Percentiles rank a stretch among this genome's conserved stretches.
Evolutionary conservation across 257 asterid species (phyloP).

Genomic region (Dorcoceras hygrometricum): DNA sequence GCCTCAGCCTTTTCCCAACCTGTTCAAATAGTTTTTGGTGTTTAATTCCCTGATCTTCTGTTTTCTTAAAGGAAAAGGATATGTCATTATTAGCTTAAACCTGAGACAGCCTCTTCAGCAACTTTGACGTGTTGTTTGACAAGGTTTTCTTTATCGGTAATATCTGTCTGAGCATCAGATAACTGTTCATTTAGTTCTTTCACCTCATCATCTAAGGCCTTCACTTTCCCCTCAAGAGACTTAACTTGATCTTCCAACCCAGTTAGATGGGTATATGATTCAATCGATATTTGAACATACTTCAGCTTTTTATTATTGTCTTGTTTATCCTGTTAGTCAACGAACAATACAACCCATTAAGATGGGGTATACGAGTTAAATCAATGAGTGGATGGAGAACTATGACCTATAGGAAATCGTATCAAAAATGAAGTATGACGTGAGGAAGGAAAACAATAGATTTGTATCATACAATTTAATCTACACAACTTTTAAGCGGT

Average conservation of each 20-base stretch:
- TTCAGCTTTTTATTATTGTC: conserved; percentile 68
- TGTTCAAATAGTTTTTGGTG: conserved; percentile 33
- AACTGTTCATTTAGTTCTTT: conserved; percentile 74
- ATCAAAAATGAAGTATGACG: not conserved
- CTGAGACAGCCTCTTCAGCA: conserved; percentile 99
- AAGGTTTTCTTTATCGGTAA: conserved; percentile 68
- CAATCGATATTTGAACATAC: conserved; percentile 92
- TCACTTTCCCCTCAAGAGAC: conserved; percentile 51
- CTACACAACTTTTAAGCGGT: not conserved
- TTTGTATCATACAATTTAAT: conserved; percentile 3
- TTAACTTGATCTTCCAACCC: conserved; percentile 91
- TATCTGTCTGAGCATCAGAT: conserved; percentile 66
- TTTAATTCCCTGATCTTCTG: conserved; percentile 18
- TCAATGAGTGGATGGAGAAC: not conserved
- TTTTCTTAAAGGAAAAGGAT: conserved; percentile 3
- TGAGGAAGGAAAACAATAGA: not conserved
- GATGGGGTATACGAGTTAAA: conserved; percentile 8
- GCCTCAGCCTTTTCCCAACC: conserved; percentile 99
- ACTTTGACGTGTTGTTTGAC: conserved; percentile 97
- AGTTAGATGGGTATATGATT: conserved; percentile 85
- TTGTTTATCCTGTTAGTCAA: conserved; percentile 47
- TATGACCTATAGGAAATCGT: not conserved
- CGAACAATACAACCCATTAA: conserved; percentile 6
- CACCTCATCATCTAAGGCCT: conserved; percentile 61
- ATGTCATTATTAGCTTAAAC: conserved; percentile 31